phyloP scores from a whole-genome alignment of 2,329 filamentous ascomycete genomes.

The Xylariaceae sp. region DNA sequence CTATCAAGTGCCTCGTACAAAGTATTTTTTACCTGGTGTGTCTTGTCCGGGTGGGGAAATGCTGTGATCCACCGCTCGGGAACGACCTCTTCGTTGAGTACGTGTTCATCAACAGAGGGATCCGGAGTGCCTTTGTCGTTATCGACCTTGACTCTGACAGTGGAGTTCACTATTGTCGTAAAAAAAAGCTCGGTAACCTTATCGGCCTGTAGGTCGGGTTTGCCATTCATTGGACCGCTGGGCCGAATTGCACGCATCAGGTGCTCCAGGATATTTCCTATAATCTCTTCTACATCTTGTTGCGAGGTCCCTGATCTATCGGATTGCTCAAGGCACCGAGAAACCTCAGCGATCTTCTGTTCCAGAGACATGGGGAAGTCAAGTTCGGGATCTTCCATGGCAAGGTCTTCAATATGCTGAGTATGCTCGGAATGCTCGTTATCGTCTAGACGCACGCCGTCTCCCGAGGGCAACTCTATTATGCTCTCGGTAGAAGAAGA shows the following conservation, averaged over 20 bases:
- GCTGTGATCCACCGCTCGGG: slow-evolving; percentile 59
- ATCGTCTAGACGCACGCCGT: slow-evolving; percentile 7
- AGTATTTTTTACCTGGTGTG: slow-evolving; percentile 43
- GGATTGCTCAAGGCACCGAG: slow-evolving; percentile 41
- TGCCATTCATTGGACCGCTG: slow-evolving; percentile 53
- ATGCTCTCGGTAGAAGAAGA: not conserved
- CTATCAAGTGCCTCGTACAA: slow-evolving; percentile 82
- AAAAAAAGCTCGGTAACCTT: slow-evolving; percentile 67
- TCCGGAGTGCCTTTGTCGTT: slow-evolving; percentile 16
- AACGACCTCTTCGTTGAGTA: slow-evolving; percentile 52
- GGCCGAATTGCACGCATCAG: slow-evolving; percentile 83
- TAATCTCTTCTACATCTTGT: slow-evolving; percentile 94
- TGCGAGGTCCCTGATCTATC: slow-evolving; percentile 57
- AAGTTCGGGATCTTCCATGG: slow-evolving; percentile 24
- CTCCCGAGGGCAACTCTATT: slow-evolving; percentile 1
- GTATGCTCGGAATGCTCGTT: not conserved
- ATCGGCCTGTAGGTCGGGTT: slow-evolving; percentile 71
- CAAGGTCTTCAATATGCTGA: slow-evolving; percentile 22
- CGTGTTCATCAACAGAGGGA: slow-evolving; percentile 33
- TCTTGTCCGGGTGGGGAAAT: slow-evolving; percentile 44
- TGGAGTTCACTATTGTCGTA: slow-evolving; percentile 56
- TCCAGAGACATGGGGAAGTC: slow-evolving; percentile 36
- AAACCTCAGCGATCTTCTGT: slow-evolving; percentile 36
- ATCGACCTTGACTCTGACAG: slow-evolving; percentile 41
- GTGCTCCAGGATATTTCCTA: slow-evolving; percentile 85